phyloP scores from a whole-genome alignment of 257 asterid genomes.

The Jacaranda mimosifolia region DNA sequence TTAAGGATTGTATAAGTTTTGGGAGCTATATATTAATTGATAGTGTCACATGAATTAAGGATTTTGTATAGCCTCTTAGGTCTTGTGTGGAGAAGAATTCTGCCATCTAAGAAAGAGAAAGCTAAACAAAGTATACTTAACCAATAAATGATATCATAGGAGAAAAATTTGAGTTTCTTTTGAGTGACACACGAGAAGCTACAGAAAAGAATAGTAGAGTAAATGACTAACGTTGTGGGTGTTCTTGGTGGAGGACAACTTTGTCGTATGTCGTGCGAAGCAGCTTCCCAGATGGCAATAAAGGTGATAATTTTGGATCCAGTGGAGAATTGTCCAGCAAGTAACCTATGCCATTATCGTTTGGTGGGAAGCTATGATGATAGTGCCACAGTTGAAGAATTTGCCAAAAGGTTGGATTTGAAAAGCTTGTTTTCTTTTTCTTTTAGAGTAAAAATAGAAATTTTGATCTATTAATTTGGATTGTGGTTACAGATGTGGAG shows the following conservation, averaged over 20 bases:
- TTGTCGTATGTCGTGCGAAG: conserved; percentile 97
- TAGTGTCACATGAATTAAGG: no score
- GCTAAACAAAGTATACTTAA: no score
- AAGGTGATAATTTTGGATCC: conserved; percentile 89
- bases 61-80: no score
- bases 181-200: no score
- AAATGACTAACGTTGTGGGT: conserved; percentile 62
- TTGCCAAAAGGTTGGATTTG: conserved; percentile 71
- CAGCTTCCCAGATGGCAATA: conserved; percentile 85
- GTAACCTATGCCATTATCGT: conserved; percentile 71
- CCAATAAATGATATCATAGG: no score
- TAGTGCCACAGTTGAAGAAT: conserved; percentile 84
- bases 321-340: conserved; percentile 87
- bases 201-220: no score
- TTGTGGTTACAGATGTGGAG: conserved; percentile 79
- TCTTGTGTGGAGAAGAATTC: no score
- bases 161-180: no score
- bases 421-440: background rate
- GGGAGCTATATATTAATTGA: no score
- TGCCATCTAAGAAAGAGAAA: no score
- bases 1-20: no score
- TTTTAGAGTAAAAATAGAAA: conserved; percentile 6
- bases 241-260: conserved; percentile 99
- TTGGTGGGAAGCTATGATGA: conserved; percentile 89
- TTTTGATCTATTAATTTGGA: conserved; percentile 28